Conservation (phyloP, 2,329 filamentous ascomycete genomes). For the Nannizzia gypsea region DNA sequence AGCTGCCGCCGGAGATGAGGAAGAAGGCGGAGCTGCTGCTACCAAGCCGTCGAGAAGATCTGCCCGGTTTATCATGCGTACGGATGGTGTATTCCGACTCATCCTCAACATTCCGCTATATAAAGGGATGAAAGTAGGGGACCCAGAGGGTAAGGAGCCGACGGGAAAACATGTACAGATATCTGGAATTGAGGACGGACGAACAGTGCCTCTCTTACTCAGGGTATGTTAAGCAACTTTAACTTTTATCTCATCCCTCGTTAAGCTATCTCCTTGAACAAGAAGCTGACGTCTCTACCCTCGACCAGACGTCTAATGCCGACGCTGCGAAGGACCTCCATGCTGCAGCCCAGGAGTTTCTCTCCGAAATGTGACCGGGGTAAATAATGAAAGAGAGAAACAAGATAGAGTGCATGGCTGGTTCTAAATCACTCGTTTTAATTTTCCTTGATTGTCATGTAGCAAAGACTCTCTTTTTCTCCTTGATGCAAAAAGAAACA, state of each 20-base stretch:
- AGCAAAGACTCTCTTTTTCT: background rate
- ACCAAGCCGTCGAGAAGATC: conserved; percentile 27
- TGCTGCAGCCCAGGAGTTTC: conserved; percentile 6
- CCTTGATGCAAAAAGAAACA: background rate
- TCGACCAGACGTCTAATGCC: conserved; percentile 7
- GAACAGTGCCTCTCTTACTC: conserved; percentile 42
- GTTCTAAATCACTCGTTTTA: background rate
- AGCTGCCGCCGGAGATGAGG: conserved; percentile 42
- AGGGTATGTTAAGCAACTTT: conserved; percentile 37
- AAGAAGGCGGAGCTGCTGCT: conserved; percentile 27
- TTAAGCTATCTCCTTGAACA: background rate
- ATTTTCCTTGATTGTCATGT: background rate
- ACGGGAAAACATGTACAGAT: conserved; percentile 60
- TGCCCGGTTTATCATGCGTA: conserved; percentile 74
- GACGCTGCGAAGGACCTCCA: conserved; percentile 10
- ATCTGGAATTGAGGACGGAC: conserved; percentile 44
- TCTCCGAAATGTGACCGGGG: conserved; percentile 5
- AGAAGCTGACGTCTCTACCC: background rate
- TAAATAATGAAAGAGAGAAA: background rate
- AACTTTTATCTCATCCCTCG: background rate
- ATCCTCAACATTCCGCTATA: conserved; percentile 76
- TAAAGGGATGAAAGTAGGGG: conserved; percentile 66
- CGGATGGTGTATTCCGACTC: conserved; percentile 77
- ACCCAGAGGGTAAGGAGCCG: conserved; percentile 50
- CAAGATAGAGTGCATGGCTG: background rate